Base-by-base conservation (phyloP, 2,329 filamentous ascomycete genomes). In the Aspergillus sp. region DNA sequence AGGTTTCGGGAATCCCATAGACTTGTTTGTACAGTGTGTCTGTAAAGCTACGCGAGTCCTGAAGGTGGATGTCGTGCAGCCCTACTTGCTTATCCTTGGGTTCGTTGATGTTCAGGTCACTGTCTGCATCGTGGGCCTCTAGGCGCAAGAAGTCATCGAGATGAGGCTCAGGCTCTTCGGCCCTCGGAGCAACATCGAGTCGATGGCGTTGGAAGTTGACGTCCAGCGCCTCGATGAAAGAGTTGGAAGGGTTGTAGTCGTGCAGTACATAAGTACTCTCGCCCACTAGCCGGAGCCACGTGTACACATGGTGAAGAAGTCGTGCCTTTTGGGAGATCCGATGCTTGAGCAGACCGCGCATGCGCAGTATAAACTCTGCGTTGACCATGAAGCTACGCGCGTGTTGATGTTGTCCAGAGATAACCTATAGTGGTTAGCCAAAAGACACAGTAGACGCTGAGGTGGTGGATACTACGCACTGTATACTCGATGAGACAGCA, bases 1-100 rank as follows among this genome's bases (percentile, higher is more conserved):
- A 81, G 15, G 76, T 79, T 54, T 81, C 79, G 0, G 78, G 72
- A 13, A 81, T 76, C 3, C 79, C 78, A 54, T 81, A 81, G 7
- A 81, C 74, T 30, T 80, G 71, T 47, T 72, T 72, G 61, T 78
- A 79, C 28, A 80, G 71, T 0, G 75, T 78, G 3, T 73, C 69
- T 11, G 70, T 67, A 41, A 71, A 74, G 7, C 68, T 71, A 7
- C 74, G 66, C 1, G 72, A 74, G 53, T 77, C 75, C 49, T 77
- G 71, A 0, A 79, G 69, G 55, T 80, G 77, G n/a, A 79, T 79
- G 47, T 80, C 78, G 41, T 74, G 68, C 17, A 77, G 67, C 1
- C 72, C 72, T 19, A 68, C 65, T 5, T 71, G 65, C 3, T 56
- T 61, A 19, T 77, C 77, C 58, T 79, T 80, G 15, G 66, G 66